phyloP scores from a whole-genome alignment of 169 alveolate species.

The Theileria annulata region DNA sequence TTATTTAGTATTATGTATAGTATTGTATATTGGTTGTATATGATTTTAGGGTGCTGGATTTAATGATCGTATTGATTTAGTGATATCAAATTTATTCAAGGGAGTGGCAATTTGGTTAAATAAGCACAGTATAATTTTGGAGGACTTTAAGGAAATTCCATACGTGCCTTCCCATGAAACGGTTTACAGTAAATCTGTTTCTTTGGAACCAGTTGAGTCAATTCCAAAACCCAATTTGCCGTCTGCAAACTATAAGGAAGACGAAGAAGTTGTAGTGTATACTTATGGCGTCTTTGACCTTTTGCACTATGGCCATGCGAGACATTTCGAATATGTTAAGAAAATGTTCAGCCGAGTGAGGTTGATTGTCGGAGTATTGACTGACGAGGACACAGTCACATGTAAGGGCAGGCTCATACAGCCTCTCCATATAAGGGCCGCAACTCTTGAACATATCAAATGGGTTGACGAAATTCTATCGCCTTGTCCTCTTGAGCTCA shows the following conservation, averaged over 20 bases:
- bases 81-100: constrained; percentile 60
- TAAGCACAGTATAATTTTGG: constrained; percentile 30
- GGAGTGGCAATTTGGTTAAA: constrained; percentile 67
- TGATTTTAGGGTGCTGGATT: constrained; percentile 66
- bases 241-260: background rate
- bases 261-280: constrained; percentile 46
- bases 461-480: constrained; percentile 97
- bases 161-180: constrained; percentile 23
- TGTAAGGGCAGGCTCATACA: constrained; percentile 92
- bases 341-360: constrained; percentile 87
- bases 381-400: constrained; percentile 91
- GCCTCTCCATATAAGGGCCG: constrained; percentile 90
- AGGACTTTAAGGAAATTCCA: constrained; percentile 8
- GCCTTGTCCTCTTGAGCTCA: constrained; percentile 92
- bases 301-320: constrained; percentile 95
- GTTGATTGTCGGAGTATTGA: constrained; percentile 94
- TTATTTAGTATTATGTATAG: background rate
- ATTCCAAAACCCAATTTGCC: background rate
- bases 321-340: constrained; percentile 94
- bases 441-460: constrained; percentile 89
- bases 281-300: constrained; percentile 94
- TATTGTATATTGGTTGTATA: no score
- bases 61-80: constrained; percentile 70
- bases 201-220: background rate
- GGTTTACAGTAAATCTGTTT: constrained; percentile 13